Evolutionary conservation across 768 basidiomycete species (phyloP).

Genomic region (Mycena pura): DNA sequence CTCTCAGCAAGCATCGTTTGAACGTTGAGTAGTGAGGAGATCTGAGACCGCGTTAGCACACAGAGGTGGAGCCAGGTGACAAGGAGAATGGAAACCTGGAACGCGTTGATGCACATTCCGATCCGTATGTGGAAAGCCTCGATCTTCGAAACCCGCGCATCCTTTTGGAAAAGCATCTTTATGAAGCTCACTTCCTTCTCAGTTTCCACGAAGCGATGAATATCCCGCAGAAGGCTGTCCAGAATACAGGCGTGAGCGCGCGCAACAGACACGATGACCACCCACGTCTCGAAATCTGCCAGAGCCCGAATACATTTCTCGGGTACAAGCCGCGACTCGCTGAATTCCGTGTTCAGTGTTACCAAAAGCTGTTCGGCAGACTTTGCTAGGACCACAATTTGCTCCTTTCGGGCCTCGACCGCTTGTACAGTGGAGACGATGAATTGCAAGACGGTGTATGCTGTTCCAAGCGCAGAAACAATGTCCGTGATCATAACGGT

Average conservation of each 20-base stretch:
- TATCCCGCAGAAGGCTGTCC: slow-evolving; percentile 1
- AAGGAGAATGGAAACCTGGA: background rate
- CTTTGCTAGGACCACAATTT: background rate
- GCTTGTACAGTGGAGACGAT: background rate
- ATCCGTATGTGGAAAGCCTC: background rate
- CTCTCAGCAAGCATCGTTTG: slow-evolving; percentile 7
- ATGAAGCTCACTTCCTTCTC: background rate
- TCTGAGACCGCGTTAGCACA: slow-evolving; percentile 6
- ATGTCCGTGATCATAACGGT: too few relatives aligned
- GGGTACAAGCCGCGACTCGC: background rate
- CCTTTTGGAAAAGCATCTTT: slow-evolving; percentile 6
- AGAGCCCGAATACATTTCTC: background rate
- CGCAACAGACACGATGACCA: background rate
- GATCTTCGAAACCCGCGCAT: background rate
- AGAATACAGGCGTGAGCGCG: background rate
- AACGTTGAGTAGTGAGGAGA: slow-evolving; percentile 16
- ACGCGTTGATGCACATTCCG: background rate
- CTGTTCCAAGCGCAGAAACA: background rate
- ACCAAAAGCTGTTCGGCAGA: slow-evolving; percentile 7
- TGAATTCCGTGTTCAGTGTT: slow-evolving; percentile 17
- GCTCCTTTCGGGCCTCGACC: background rate
- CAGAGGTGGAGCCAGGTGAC: background rate
- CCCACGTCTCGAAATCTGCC: slow-evolving; percentile 1
- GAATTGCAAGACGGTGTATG: background rate
- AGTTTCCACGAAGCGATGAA: background rate